Evolutionary conservation across 2,329 filamentous ascomycete species (phyloP), one percentile per base, ranked within the genome.

Genomic region (Coniella vitis): DNA sequence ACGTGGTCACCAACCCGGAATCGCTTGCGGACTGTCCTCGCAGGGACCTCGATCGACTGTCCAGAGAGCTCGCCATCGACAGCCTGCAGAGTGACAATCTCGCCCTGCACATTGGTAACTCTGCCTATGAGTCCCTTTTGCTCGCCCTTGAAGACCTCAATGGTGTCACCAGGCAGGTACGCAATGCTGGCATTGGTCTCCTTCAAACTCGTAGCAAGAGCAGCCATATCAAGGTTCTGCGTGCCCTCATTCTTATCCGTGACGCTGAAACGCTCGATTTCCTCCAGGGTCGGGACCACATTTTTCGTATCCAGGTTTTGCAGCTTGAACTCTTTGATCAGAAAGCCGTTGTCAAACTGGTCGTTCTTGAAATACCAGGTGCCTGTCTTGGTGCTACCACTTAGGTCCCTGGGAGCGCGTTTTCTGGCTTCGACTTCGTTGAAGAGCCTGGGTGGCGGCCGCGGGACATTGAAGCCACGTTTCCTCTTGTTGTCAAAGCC

Each of bases 1-100:
- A 98, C 93, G 63, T 98, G 93, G 61, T 98, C 93, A 73, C 93
- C 93, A 54, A 90, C 79, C 56, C 79, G 83, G 76, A 98, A 98
- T 25, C 88, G 81, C 69, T 98, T 98, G 50, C 93, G 87, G 21
- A 98, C 75, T 38, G 88, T 87, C 68, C 93, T 94, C 54, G 90
- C 86, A 1, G 93, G 93, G 10, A 95, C 90, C 63, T 97, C 91
- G 39, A 98, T 93, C 4, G 78, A 83, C 63, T 95, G 87, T 9
- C 90, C 91, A 45, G 72, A 74, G 22, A 97, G 74, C 36, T 87
- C 84, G 40, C 93, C 93, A 60, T 94, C 86, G 1, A 81, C 85
- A 14, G 97, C 90, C 51, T 81, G 75, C 60, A 98, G 79, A 5
- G 89, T 91, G 45, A 98, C 88, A 62, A 98, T 95, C 59, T 97